Base-by-base conservation (phyloP, 805 yeast genomes). In the Spathaspora passalidarum region DNA sequence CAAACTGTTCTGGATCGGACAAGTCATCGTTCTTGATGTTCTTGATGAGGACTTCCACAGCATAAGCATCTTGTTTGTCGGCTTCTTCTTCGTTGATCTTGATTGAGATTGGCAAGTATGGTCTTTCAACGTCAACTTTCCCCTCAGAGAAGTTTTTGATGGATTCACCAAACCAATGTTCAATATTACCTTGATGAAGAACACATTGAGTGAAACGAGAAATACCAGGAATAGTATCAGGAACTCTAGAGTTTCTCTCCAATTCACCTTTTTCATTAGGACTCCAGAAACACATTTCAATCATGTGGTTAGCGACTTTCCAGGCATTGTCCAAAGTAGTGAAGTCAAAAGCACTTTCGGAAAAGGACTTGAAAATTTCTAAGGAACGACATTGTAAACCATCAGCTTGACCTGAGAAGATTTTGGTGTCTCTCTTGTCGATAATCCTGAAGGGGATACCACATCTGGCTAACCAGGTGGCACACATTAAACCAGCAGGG, bases 401-500 rank as follows among this genome's bases (percentile, higher is more conserved):
- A 50, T 65, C 70, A 2, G 70, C 70, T 45, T 62, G 65, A 5
- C 70, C 70, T 5, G 61, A 50, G 46, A 56, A 61, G 14, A 58
- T 47, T 38, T 59, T 56, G 34, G 42, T 50, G 5, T 60, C 39
- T 26, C 70, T 54, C 34, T 65, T 60, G 52, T 65, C 70, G 41
- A 65, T 55, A 37, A 65, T 59, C 8, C 62, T 50, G 43, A 55
- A 55, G 13, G 59, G 45, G 13, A 57, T 47, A 4, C 68, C 69
- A 16, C 62, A 46, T 13, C 68, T 50, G 8, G 68, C 61, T n/a
- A 61, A 52, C 54, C 60, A 53, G 21, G 44, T 47, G 7, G 68
- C 70, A 10, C 61, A 51, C 70, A 65, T 65, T 34, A 60, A 55
- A 6, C 71, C 70, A 7, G 71, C 64, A 11, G 71, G 71, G 13